Percentiles rank a stretch among this genome's conserved stretches.
phyloP scores from a whole-genome alignment of 169 alveolate species.

The Eimeria sp. region DNA sequence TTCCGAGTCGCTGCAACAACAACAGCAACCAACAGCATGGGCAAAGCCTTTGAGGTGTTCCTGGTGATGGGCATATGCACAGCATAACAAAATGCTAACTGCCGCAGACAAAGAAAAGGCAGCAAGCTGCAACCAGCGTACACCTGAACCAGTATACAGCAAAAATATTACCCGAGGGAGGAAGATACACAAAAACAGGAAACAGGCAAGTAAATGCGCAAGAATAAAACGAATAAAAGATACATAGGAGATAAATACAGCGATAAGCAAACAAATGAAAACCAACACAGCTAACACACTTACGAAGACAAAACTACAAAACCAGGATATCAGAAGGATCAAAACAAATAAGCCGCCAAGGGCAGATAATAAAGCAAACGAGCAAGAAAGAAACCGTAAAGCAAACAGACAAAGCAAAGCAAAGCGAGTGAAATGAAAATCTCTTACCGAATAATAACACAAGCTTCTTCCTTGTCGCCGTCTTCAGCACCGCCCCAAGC shows the following conservation, averaged over 20 bases:
- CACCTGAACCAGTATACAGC: too few relatives aligned
- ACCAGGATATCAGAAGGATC: neutral
- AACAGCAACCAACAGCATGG: slow-evolving; percentile 12
- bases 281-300: too few relatives aligned
- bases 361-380: neutral
- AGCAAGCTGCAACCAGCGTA: too few relatives aligned
- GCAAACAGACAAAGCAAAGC: neutral
- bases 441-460: slow-evolving; percentile 67
- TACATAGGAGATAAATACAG: too few relatives aligned
- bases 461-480: slow-evolving; percentile 87
- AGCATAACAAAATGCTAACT: neutral
- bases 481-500: slow-evolving; percentile 94
- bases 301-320: neutral
- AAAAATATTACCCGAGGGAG: too few relatives aligned
- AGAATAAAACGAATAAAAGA: too few relatives aligned
- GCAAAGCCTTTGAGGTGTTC: too few relatives aligned
- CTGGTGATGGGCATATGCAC: neutral
- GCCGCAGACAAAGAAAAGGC: neutral
- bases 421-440: too few relatives aligned
- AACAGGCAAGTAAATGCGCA: too few relatives aligned
- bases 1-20: slow-evolving; percentile 92
- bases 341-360: too few relatives aligned
- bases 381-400: neutral
- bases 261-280: too few relatives aligned
- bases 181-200: too few relatives aligned